Evolutionary conservation across 805 yeast genomes (phyloP).

Genomic region (Hanseniaspora meyeri): DNA sequence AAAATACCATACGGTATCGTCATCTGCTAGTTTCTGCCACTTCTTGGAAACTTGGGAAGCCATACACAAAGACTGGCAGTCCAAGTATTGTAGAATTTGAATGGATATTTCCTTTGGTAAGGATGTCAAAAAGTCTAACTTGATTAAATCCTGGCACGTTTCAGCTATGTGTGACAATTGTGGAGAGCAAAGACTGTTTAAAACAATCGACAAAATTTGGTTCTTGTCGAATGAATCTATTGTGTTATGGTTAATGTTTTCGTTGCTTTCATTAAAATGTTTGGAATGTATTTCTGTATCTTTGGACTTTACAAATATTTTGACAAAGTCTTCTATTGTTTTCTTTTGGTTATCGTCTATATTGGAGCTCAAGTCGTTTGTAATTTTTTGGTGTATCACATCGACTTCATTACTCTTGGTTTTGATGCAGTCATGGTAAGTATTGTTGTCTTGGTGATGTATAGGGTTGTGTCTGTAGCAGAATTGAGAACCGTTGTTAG

Average conservation of each 20-base stretch:
- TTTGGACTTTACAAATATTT: neutral
- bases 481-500: slow-evolving; percentile 46
- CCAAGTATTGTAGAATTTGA: slow-evolving; percentile 76
- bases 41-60: slow-evolving; percentile 84
- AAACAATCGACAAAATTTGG: slow-evolving; percentile 67
- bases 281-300: slow-evolving; percentile 1
- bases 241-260: neutral
- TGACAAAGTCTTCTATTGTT: slow-evolving; percentile 2
- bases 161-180: slow-evolving; percentile 76
- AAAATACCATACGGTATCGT: slow-evolving; percentile 94
- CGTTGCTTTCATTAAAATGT: neutral
- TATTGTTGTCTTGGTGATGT: slow-evolving; percentile 36
- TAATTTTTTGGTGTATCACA: neutral
- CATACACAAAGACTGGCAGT: slow-evolving; percentile 82
- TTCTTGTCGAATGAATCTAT: slow-evolving; percentile 41
- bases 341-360: neutral
- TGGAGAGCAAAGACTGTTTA: slow-evolving; percentile 89
- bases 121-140: slow-evolving; percentile 77
- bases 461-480: slow-evolving; percentile 94
- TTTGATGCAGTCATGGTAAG: slow-evolving; percentile 16
- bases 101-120: slow-evolving; percentile 78
- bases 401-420: neutral
- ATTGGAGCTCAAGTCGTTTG: neutral
- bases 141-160: slow-evolving; percentile 64
- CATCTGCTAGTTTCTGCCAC: slow-evolving; percentile 88